Percentiles rank a stretch among this genome's conserved stretches.
Conservation (phyloP, 2,329 filamentous ascomycete species). For the Trichoderma breve region DNA sequence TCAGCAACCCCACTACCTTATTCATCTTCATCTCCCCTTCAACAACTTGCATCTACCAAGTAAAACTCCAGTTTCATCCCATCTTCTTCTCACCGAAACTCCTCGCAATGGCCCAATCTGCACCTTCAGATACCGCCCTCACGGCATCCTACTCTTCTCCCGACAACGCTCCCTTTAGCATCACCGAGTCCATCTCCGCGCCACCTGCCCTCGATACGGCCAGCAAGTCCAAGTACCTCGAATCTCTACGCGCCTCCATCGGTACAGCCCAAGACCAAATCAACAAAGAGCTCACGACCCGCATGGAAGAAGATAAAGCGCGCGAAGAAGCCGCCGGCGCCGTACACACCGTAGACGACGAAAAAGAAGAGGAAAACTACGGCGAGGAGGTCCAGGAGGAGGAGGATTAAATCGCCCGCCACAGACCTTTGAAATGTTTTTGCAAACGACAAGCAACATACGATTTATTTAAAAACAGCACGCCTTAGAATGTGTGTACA, state of each 20-base stretch:
- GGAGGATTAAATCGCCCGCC: constrained; percentile 34
- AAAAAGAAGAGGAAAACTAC: constrained; percentile 72
- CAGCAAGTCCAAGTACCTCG: constrained; percentile 60
- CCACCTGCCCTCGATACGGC: constrained; percentile 36
- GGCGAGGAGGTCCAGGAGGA: constrained; percentile 79
- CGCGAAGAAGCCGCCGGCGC: constrained; percentile 36
- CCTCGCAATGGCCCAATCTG: not conserved
- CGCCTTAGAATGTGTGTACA: not conserved
- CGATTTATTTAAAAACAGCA: not conserved
- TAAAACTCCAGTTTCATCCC: not conserved
- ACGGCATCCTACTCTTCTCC: constrained; percentile 56
- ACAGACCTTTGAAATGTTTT: too few relatives aligned
- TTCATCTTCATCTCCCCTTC: constrained; percentile 10
- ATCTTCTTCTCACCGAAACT: not conserved
- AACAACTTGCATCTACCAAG: not conserved
- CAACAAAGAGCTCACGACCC: constrained; percentile 68
- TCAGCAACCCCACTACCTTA: constrained; percentile 4
- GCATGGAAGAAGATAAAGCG: constrained; percentile 71
- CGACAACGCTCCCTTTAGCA: constrained; percentile 46
- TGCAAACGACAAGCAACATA: not conserved
- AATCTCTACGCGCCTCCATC: constrained; percentile 56
- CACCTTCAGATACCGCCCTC: constrained; percentile 30
- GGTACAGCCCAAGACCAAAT: constrained; percentile 60
- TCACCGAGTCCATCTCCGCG: constrained; percentile 38
- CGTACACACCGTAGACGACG: constrained; percentile 44